Evolutionary conservation across 495 filamentous ascomycete genomes (phyloP).

Genomic region (Aspergillus mulundensis): DNA sequence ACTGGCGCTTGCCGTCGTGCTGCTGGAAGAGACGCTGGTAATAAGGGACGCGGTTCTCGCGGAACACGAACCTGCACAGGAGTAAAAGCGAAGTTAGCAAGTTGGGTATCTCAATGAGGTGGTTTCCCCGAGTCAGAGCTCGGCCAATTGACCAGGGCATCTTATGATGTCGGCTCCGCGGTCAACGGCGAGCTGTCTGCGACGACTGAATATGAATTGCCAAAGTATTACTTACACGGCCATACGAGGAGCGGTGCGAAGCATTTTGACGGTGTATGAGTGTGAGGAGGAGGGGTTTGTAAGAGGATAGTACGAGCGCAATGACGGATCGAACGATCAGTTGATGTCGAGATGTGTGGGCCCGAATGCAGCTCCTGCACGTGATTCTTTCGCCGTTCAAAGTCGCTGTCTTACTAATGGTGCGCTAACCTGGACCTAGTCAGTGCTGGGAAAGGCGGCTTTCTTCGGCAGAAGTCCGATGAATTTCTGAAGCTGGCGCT

Average conservation of each 20-base stretch:
- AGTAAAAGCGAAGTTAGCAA: conserved; percentile 7
- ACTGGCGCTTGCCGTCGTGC: conserved; percentile 75
- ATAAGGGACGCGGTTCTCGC: conserved; percentile 78
- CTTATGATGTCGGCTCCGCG: conserved; percentile 12
- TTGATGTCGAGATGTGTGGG: conserved; percentile 34
- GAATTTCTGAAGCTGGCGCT: conserved; percentile 9
- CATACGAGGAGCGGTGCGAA: conserved; percentile 46
- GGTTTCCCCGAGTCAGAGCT: background rate
- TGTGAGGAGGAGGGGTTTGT: conserved; percentile 22
- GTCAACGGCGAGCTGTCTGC: background rate
- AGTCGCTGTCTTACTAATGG: conserved; percentile 22
- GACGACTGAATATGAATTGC: background rate
- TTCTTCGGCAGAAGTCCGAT: conserved; percentile 7
- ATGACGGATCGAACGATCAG: conserved; percentile 22
- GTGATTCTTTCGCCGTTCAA: conserved; percentile 37
- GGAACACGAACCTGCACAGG: conserved; percentile 61
- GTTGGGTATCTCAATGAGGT: conserved; percentile 2
- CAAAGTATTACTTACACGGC: conserved; percentile 38
- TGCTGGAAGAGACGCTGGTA: conserved; percentile 81
- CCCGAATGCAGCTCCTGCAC: conserved; percentile 28
- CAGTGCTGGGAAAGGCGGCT: conserved; percentile 5
- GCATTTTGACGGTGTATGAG: conserved; percentile 40
- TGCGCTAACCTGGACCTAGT: conserved; percentile 21
- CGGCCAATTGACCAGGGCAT: conserved; percentile 22
- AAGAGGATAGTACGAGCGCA: conserved; percentile 25